A percentile compares a stretch with the other conserved stretches of the same genome.
Conservation (phyloP, 148 eudicot genomes). For the Agrostemma githago region DNA sequence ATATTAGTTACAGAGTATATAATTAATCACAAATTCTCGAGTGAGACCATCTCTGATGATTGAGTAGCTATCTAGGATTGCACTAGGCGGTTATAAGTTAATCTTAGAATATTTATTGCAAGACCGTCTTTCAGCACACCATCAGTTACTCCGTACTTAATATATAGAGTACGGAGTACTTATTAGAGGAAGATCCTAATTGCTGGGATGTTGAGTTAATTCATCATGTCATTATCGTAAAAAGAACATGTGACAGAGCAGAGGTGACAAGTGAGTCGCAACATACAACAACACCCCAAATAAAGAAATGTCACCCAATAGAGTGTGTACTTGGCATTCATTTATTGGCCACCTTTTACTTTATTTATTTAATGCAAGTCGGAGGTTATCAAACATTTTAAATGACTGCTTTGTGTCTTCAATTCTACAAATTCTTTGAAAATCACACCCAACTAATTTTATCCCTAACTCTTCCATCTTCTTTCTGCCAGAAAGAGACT, state of each 20-base stretch:
- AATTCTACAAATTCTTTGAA: not conserved
- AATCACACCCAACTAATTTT: not conserved
- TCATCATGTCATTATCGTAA: slow-evolving; percentile 10
- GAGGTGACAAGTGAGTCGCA: slow-evolving; percentile 2
- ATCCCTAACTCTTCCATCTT: not conserved
- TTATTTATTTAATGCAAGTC: not conserved
- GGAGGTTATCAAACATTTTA: not conserved
- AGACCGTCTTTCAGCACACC: too few species aligned
- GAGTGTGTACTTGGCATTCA: not conserved
- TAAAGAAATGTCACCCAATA: slow-evolving; percentile 8
- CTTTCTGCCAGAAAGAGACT: too few species aligned
- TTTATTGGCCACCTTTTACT: not conserved
- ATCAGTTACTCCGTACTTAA: not conserved
- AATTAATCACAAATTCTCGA: too few species aligned
- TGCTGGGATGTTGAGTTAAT: not conserved
- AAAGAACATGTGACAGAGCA: slow-evolving; percentile 5
- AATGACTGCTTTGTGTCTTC: not conserved
- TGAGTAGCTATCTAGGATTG: too few species aligned
- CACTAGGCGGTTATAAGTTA: too few species aligned
- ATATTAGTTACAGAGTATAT: too few species aligned
- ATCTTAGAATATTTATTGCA: too few species aligned
- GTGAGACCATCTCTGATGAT: too few species aligned
- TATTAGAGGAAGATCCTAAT: slow-evolving; percentile 1
- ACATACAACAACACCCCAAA: not conserved
- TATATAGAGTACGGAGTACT: not conserved